Evolutionary conservation across 108 stramenopile genomes (phyloP), one percentile per base, ranked within the genome.

Genomic region (Pseudonitzschia delicatissima): DNA sequence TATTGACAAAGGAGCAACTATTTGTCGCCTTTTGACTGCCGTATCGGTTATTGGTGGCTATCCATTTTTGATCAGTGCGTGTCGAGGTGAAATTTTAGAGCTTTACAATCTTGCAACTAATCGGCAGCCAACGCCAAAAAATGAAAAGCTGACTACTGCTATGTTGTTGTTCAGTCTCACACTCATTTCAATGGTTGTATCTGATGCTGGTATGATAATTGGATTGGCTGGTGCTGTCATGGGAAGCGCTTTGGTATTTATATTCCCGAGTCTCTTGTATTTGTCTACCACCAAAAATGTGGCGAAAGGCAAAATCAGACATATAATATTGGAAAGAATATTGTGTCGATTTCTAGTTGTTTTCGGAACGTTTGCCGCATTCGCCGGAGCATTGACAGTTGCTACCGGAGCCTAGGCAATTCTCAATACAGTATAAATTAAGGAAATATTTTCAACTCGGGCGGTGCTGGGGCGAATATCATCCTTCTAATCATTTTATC

Each of bases 121-220:
- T 25, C 77, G 60, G 12, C 61, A 57, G 27, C 66, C 73, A 64
- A 47, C 77, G 9, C 67, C 76, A 4, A 72, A 71, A 27, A 61
- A 62, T 27, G 55, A 82, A 17, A 69, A 62, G 18, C 62, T 50
- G 5, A 73, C 76, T 13, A 76, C 81, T 3, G 29, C 33, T 34
- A 12, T 39, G 2, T 3, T 32, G 6, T 67, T 91, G 21, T 58
- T 94, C 13, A 67, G 65, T 3, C 59, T 69, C 2, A 62, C 78
- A 21, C 39, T 91, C 3, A 59, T 87, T 15, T 80, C 94, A 15
- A 37, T 90, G 50, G 23, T 87, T 1, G 62, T 96, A 20, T 79
- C 78, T 23, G 87, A 97, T 77, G 95, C 91, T 37, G 97, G 97
- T 26, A 91, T 97, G 71, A 94, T 97, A 4, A 83, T 91, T 13